Evolutionary conservation across 2,329 filamentous ascomycete species (phyloP).

Genomic region (Aspergillus spinulosporus): DNA sequence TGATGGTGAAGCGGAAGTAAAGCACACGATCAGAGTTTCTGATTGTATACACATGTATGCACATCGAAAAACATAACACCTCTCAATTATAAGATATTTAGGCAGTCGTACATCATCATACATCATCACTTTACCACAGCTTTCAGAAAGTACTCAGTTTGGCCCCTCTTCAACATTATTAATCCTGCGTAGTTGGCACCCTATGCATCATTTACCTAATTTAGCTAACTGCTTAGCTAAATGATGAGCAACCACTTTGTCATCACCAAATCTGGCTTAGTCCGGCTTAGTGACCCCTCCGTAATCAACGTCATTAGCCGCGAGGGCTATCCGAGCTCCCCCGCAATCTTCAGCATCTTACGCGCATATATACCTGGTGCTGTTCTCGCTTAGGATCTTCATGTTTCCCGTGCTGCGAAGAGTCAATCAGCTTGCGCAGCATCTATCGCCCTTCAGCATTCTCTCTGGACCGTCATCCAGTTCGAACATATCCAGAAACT

Average conservation of each 20-base stretch:
- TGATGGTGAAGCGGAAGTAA: conserved; percentile 72
- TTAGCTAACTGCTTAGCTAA: no score
- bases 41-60: not conserved
- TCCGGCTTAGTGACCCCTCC: conserved; percentile 9
- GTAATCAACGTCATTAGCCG: conserved; percentile 14
- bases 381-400: conserved; percentile 12
- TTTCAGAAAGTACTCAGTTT: not conserved
- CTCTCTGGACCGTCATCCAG: conserved; percentile 14
- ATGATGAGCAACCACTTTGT: conserved; percentile 16
- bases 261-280: conserved; percentile 3
- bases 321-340: conserved; percentile 10
- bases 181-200: not conserved
- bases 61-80: conserved; percentile 4
- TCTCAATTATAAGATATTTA: not conserved
- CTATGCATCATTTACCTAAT: no score
- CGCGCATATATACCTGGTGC: conserved; percentile 10
- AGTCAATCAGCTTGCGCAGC: conserved; percentile 24
- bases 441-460: conserved; percentile 21
- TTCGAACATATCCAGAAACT: conserved; percentile 19
- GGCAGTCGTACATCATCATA: not conserved
- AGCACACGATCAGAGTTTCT: not conserved
- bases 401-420: conserved; percentile 31
- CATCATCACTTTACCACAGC: not conserved
- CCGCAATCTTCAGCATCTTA: conserved; percentile 11
- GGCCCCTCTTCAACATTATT: not conserved